These are phyloP conservation scores for Colletotrichum tropicicola DNA, from an alignment of 2,329 filamentous ascomycete genomes.

Conservation along the genomic window DNA sequence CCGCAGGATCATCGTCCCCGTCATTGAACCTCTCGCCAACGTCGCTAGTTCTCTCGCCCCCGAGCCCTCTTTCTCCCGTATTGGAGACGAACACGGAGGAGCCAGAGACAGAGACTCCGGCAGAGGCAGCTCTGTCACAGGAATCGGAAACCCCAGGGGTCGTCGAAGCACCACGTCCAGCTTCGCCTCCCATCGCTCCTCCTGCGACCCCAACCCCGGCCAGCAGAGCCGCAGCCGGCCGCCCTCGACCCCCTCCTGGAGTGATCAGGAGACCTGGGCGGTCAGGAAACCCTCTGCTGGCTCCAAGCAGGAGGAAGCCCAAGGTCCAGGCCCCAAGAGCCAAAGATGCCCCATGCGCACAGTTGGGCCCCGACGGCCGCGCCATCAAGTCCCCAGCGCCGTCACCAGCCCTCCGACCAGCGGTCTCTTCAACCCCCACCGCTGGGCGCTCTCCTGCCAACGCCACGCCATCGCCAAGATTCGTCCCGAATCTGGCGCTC, in stretches of 20 bases:
- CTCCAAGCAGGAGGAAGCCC: background rate
- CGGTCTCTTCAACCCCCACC: background rate
- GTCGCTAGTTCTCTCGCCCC: background rate
- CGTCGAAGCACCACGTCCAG: too few species aligned
- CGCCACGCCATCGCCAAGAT: background rate
- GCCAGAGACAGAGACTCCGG: too few species aligned
- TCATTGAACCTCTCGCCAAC: background rate
- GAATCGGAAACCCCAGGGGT: too few species aligned
- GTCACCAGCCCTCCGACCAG: background rate
- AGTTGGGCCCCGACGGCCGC: background rate
- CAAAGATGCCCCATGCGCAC: background rate
- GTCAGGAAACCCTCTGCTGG: background rate
- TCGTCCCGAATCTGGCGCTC: background rate
- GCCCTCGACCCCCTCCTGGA: background rate
- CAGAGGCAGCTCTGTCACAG: too few species aligned
- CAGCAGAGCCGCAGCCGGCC: background rate
- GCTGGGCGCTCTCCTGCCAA: background rate
- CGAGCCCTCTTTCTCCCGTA: too few species aligned
- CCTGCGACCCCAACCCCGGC: background rate
- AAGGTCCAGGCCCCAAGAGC: background rate
- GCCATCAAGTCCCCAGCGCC: background rate
- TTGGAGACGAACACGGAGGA: too few species aligned
- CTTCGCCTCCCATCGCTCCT: background rate
- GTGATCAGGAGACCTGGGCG: background rate
- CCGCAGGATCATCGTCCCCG: background rate